phyloP scores from a whole-genome alignment of 441 rosid species.

The Geranium incanum region DNA sequence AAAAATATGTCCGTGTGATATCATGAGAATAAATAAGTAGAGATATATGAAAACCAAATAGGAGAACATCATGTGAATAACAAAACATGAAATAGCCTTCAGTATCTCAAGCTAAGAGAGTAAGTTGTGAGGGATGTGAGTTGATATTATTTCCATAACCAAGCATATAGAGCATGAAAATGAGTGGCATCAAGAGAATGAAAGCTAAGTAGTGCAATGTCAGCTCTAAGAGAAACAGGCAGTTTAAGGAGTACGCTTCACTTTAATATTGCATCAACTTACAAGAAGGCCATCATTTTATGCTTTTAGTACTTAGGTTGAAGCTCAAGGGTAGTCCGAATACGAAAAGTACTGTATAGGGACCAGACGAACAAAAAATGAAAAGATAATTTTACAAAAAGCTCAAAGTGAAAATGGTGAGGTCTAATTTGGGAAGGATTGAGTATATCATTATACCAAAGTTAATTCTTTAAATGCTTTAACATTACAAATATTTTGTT shows the following conservation, averaged over 20 bases:
- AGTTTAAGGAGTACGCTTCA: not conserved
- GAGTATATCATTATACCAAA: not conserved
- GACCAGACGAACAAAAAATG: not conserved
- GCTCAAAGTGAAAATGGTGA: not conserved
- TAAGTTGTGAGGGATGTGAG: not conserved
- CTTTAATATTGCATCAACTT: not conserved
- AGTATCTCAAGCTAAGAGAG: not conserved
- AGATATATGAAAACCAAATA: constrained; percentile 11
- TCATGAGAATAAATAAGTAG: not conserved
- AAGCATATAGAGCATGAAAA: not conserved
- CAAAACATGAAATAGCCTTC: not conserved
- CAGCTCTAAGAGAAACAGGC: not conserved
- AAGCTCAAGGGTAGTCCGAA: not conserved
- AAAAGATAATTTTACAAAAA: not conserved
- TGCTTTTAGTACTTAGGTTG: not conserved
- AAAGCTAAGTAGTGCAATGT: not conserved
- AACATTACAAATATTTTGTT: not conserved
- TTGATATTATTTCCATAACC: not conserved
- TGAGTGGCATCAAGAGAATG: not conserved
- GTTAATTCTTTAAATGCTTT: not conserved
- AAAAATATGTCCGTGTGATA: not conserved
- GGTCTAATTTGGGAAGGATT: not conserved
- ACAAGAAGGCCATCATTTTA: not conserved
- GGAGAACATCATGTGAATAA: not conserved
- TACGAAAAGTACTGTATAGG: not conserved